Conservation (phyloP, 2,329 filamentous ascomycete species). For the Fusarium sp. region DNA sequence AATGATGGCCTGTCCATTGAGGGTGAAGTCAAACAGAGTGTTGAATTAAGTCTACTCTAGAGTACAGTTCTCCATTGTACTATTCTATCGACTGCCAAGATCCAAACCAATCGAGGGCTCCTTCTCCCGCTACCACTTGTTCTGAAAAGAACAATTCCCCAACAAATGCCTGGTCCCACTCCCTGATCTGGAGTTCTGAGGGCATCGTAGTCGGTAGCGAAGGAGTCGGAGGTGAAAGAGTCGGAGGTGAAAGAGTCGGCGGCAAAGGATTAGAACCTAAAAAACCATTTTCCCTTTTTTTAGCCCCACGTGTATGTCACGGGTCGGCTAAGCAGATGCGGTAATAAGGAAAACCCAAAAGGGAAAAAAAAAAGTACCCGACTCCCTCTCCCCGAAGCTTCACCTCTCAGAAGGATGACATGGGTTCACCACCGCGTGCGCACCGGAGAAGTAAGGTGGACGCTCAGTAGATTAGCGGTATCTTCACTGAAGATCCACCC, state of each 20-base stretch:
- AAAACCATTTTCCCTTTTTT: constrained; percentile 10
- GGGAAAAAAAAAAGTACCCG: constrained; percentile 24
- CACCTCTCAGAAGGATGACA: constrained; percentile 12
- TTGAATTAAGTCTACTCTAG: constrained; percentile 14
- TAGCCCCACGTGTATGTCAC: background rate
- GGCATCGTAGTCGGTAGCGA: constrained; percentile 5
- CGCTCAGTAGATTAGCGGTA: constrained; percentile 4
- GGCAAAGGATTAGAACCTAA: constrained; percentile 3
- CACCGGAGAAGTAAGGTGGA: background rate
- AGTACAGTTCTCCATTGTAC: constrained; percentile 10
- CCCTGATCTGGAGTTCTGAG: constrained; percentile 4
- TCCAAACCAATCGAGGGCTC: constrained; percentile 1
- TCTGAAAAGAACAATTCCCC: background rate
- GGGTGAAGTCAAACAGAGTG: constrained; percentile 12
- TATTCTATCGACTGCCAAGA: constrained; percentile 1
- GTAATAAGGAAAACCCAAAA: constrained; percentile 15
- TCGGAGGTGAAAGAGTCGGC: background rate
- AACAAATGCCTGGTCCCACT: background rate
- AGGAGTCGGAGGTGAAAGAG: no score
- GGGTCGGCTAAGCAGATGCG: background rate
- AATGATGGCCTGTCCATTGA: constrained; percentile 1
- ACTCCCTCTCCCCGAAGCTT: constrained; percentile 18
- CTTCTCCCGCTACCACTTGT: background rate
- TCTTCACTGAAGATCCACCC: constrained; percentile 15
- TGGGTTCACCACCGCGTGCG: background rate